These are phyloP conservation scores for Tephrocybe sp. DNA, from an alignment of 768 basidiomycete genomes.

Conservation along the genomic window DNA sequence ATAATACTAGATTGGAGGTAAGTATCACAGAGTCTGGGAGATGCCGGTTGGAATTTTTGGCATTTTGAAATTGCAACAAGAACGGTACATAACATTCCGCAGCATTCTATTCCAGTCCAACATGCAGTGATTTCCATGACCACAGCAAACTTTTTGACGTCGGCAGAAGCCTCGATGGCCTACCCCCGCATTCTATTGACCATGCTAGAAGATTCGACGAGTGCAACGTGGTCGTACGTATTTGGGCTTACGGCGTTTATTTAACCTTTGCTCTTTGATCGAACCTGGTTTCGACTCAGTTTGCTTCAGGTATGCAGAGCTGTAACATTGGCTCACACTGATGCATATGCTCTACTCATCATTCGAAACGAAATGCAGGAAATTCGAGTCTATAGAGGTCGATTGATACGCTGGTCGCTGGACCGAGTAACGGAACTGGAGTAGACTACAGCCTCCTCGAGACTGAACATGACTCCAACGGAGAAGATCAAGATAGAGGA, in stretches of 20 bases:
- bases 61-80: no score
- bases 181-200: neutral
- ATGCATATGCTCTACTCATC: no score
- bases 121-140: neutral
- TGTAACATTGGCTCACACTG: neutral
- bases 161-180: neutral
- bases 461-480: neutral
- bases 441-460: constrained; percentile 1
- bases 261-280: neutral
- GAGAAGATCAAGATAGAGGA: neutral
- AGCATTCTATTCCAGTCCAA: no score
- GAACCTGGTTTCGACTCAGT: neutral
- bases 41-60: no score
- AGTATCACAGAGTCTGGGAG: no score
- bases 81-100: no score
- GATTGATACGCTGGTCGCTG: neutral
- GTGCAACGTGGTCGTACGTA: no score
- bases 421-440: constrained; percentile 8
- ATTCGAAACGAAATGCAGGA: no score
- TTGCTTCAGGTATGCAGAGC: neutral
- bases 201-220: neutral
- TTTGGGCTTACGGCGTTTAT: neutral
- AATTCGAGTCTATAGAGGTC: no score
- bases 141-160: neutral
- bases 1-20: no score